phyloP scores from a whole-genome alignment of 164 flowering plant genomes.

The Nymphaea thermarum region DNA sequence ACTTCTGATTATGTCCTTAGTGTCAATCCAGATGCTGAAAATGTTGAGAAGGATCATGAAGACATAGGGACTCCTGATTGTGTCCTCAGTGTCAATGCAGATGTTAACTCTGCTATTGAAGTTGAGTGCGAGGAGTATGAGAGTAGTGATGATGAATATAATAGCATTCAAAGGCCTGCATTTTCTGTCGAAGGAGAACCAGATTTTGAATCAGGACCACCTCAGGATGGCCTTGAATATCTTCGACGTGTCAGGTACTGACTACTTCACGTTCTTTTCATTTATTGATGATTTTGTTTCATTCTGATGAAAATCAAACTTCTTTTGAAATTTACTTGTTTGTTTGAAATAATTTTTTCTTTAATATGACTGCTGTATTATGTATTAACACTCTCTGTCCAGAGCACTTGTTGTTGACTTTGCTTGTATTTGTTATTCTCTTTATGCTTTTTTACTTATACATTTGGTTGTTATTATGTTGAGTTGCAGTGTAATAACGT shows the following conservation, averaged over 20 bases:
- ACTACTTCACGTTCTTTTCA: not conserved
- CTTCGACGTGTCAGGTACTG: conserved; percentile 90
- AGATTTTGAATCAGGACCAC: conserved; percentile 86
- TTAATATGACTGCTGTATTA: too few species aligned
- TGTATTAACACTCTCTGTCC: too few species aligned
- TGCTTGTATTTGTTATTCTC: too few species aligned
- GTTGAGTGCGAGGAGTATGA: conserved; percentile 29
- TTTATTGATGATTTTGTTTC: too few species aligned
- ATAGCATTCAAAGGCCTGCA: conserved; percentile 68
- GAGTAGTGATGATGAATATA: conserved; percentile 58
- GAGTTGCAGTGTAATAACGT: too few species aligned
- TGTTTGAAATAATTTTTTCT: too few species aligned
- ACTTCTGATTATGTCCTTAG: conserved; percentile 20
- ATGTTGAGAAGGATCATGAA: conserved; percentile 1
- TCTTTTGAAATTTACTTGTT: too few species aligned
- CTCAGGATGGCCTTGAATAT: conserved; percentile 89
- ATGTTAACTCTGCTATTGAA: conserved; percentile 16
- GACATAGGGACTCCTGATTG: conserved; percentile 6
- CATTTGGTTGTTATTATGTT: too few species aligned
- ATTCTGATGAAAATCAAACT: too few species aligned
- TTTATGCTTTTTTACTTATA: too few species aligned
- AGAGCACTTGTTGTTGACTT: too few species aligned
- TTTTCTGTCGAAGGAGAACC: conserved; percentile 91
- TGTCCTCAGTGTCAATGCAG: conserved; percentile 7
- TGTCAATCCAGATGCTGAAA: conserved; percentile 4